Conservation (phyloP, 345 rosid genomes). For the Excoecaria agallocha region DNA sequence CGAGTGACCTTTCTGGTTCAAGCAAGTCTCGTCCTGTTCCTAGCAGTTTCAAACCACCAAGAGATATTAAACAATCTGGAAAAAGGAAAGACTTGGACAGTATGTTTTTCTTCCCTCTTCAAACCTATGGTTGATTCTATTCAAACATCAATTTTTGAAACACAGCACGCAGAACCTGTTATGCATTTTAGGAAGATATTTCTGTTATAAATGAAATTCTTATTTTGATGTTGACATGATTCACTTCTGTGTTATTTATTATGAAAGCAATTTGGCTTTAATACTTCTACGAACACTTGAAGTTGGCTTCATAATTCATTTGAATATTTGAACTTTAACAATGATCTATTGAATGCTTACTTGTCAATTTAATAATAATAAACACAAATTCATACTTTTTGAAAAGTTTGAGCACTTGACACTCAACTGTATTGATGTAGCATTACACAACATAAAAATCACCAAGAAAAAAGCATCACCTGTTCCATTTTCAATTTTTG, state of each 20-base stretch:
- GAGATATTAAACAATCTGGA: conserved; percentile 54
- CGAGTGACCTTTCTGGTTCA: conserved; percentile 68
- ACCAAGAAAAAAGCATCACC: too few species aligned
- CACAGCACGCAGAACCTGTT: not conserved
- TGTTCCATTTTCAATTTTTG: too few species aligned
- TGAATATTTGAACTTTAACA: too few species aligned
- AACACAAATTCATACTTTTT: too few species aligned
- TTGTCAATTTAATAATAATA: too few species aligned
- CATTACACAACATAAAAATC: too few species aligned
- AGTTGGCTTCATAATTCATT: too few species aligned
- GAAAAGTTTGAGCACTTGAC: too few species aligned
- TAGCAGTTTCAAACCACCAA: conserved; percentile 50
- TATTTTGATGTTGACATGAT: not conserved
- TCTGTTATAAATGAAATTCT: not conserved
- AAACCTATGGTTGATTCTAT: not conserved
- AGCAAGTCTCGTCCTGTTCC: conserved; percentile 49
- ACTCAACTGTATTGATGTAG: too few species aligned
- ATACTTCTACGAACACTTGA: too few species aligned
- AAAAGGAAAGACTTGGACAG: conserved; percentile 67
- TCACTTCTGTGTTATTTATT: not conserved
- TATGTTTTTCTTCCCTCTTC: conserved; percentile 27
- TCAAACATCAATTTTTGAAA: not conserved
- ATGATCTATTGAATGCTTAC: too few species aligned
- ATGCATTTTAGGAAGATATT: not conserved
- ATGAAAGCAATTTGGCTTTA: too few species aligned